These are phyloP conservation scores for Pseudohyphozyma bogoriensis DNA, from an alignment of 768 basidiomycete species.

Conservation along the genomic window DNA sequence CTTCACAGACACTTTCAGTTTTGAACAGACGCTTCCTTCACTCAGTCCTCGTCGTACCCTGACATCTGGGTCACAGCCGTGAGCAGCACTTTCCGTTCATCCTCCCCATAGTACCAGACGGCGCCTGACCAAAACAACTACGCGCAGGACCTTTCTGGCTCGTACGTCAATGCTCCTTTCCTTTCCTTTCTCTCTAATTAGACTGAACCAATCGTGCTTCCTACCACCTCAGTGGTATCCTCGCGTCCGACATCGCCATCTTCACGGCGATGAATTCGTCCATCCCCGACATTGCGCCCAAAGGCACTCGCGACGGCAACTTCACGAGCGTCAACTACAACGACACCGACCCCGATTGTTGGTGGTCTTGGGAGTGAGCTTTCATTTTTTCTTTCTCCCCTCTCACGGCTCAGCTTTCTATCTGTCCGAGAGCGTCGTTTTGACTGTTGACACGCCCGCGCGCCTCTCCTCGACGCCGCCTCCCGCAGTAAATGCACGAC, in stretches of 20 bases:
- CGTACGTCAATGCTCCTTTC: neutral
- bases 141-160: too few species aligned
- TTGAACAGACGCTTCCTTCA: neutral
- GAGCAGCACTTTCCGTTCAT: too few species aligned
- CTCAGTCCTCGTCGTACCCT: slow-evolving; percentile 11
- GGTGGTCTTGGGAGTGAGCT: slow-evolving; percentile 40
- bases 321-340: slow-evolving; percentile 24
- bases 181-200: neutral
- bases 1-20: too few species aligned
- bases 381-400: neutral
- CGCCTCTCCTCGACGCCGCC: too few species aligned
- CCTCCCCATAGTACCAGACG: too few species aligned
- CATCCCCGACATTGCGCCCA: slow-evolving; percentile 33
- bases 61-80: slow-evolving; percentile 17
- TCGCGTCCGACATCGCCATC: slow-evolving; percentile 31
- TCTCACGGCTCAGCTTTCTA: too few species aligned
- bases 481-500: slow-evolving; percentile 25
- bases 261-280: slow-evolving; percentile 34
- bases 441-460: neutral
- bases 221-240: slow-evolving; percentile 20
- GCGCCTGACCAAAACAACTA: too few species aligned
- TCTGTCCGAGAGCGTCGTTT: too few species aligned
- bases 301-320: slow-evolving; percentile 37
- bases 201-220: neutral
- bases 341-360: neutral